A percentile compares a stretch with the other conserved stretches of the same genome.
Evolutionary conservation across 257 asterid genomes (phyloP).

Genomic region (Nicotiana noctiflora): DNA sequence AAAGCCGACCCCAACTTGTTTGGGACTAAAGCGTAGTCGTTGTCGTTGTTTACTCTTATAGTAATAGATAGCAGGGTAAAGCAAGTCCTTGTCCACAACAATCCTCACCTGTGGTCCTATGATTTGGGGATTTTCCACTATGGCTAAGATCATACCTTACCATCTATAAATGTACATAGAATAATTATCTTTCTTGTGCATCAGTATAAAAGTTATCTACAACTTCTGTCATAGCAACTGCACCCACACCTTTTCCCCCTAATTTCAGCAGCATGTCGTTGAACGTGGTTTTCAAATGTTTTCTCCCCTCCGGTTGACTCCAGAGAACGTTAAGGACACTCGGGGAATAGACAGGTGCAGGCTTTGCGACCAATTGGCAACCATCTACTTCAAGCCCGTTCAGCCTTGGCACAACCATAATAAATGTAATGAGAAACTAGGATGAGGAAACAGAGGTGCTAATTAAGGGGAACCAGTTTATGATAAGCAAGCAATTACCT

Average conservation of each 20-base stretch:
- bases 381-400: constrained; percentile 33
- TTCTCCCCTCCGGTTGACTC: constrained; percentile 44
- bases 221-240: constrained; percentile 15
- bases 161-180: not conserved
- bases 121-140: not conserved
- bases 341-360: constrained; percentile 49
- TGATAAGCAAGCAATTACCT: constrained; percentile 26
- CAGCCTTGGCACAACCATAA: constrained; percentile 26
- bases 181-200: not conserved
- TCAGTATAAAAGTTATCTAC: constrained; percentile 16
- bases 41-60: too few relatives aligned
- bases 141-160: not conserved
- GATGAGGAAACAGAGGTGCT: not conserved
- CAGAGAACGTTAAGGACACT: constrained; percentile 42
- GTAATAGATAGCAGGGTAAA: not conserved
- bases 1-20: not conserved
- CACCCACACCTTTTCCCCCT: not conserved
- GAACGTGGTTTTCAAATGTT: constrained; percentile 25
- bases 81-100: not conserved
- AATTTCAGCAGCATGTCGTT: constrained; percentile 26
- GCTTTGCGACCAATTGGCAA: constrained; percentile 34
- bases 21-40: not conserved
- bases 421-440: constrained; percentile 6
- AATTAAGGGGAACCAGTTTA: not conserved
- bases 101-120: not conserved